These are phyloP conservation scores for Ogataea methanolica DNA, from an alignment of 805 yeast genomes.

Conservation along the genomic window DNA sequence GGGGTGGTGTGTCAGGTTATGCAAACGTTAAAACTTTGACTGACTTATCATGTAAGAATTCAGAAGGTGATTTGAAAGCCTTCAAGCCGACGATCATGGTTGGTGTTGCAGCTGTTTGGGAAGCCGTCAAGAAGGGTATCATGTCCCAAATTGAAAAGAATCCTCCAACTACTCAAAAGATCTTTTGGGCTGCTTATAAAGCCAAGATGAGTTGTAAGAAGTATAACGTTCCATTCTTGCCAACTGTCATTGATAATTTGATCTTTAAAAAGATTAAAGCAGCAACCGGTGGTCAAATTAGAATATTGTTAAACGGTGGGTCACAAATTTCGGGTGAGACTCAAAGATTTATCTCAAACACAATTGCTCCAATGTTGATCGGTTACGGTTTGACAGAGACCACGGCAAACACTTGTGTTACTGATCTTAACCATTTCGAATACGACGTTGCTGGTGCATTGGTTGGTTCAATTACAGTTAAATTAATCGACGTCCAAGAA, in stretches of 20 bases:
- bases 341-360: slow-evolving; percentile 70
- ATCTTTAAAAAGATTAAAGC: slow-evolving; percentile 84
- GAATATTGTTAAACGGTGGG: slow-evolving; percentile 81
- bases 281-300: slow-evolving; percentile 91
- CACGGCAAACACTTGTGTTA: slow-evolving; percentile 77
- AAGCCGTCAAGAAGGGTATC: slow-evolving; percentile 89
- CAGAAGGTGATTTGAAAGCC: slow-evolving; percentile 81
- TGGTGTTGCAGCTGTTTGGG: slow-evolving; percentile 99
- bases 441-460: slow-evolving; percentile 78
- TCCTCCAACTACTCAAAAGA: slow-evolving; percentile 63
- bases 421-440: slow-evolving; percentile 62
- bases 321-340: slow-evolving; percentile 81
- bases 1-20: slow-evolving; percentile 91
- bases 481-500: slow-evolving; percentile 86
- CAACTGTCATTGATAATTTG: slow-evolving; percentile 59
- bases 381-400: slow-evolving; percentile 98
- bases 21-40: slow-evolving; percentile 90
- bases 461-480: slow-evolving; percentile 78
- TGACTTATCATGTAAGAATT: slow-evolving; percentile 75
- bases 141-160: slow-evolving; percentile 63
- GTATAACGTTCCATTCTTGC: slow-evolving; percentile 76
- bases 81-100: slow-evolving; percentile 93
- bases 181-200: slow-evolving; percentile 85
- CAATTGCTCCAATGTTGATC: slow-evolving; percentile 80
- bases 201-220: slow-evolving; percentile 62